Percentiles rank a stretch among this genome's conserved stretches.
Evolutionary conservation across 305 asterid species (phyloP).

Genomic region (Caryopteris hybrid): DNA sequence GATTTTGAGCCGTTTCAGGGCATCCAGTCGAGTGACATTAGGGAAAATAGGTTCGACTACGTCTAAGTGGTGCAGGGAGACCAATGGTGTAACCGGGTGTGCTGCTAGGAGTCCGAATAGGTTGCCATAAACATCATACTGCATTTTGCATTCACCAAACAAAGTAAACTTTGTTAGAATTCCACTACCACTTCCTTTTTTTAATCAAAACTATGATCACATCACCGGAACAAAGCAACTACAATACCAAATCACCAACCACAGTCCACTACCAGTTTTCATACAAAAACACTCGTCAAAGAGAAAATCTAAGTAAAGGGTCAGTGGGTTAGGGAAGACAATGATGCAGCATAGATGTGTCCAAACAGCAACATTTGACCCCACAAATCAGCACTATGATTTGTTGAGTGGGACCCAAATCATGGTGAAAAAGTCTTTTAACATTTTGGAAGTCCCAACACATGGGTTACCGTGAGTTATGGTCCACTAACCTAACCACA

Average conservation of each 20-base stretch:
- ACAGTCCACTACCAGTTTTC: slow-evolving; percentile 24
- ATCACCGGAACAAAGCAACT: slow-evolving; percentile 8
- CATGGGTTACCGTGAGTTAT: slow-evolving; percentile 12
- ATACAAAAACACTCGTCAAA: slow-evolving; percentile 13
- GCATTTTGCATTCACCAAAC: slow-evolving; percentile 24
- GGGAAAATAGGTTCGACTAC: slow-evolving; percentile 96
- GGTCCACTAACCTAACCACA: slow-evolving; percentile 3
- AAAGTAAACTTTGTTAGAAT: slow-evolving; percentile 18
- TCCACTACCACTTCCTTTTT: neutral
- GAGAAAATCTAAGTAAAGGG: neutral
- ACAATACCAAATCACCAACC: slow-evolving; percentile 10
- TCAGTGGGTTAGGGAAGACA: slow-evolving; percentile 19
- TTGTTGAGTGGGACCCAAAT: slow-evolving; percentile 21
- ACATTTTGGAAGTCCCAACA: slow-evolving; percentile 14
- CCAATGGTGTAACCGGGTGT: slow-evolving; percentile 83
- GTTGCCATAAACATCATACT: slow-evolving; percentile 91
- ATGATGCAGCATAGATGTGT: neutral
- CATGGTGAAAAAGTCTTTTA: slow-evolving; percentile 6
- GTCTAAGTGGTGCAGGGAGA: slow-evolving; percentile 82
- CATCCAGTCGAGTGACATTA: slow-evolving; percentile 59
- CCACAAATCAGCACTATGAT: slow-evolving; percentile 19
- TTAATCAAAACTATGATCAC: slow-evolving; percentile 3
- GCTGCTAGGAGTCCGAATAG: slow-evolving; percentile 82
- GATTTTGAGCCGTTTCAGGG: slow-evolving; percentile 45
- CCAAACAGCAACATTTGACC: slow-evolving; percentile 17